Evolutionary conservation across 2,329 filamentous ascomycete species (phyloP), one percentile per base, ranked within the genome.

Genomic region (Aspergillus puulaauensis): DNA sequence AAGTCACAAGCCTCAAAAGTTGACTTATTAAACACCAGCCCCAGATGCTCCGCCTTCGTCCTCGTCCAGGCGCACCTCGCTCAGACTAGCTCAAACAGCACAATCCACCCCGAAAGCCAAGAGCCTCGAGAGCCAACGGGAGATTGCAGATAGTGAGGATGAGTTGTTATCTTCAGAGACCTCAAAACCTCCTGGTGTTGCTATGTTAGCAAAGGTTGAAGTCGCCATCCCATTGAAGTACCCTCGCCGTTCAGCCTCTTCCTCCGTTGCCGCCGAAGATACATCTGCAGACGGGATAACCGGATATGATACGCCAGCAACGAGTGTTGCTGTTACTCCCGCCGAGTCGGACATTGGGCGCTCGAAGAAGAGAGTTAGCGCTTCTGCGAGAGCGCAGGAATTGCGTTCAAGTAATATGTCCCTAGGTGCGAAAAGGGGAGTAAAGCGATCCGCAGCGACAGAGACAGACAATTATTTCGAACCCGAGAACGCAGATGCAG

Each of bases 291-390:
- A 78, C 54, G 75, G 76, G 6, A 81, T 76, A 11, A 76, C 77
- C 39, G 82, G 79, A 17, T 83, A 82, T 65, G 85, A 84, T 58
- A 89, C 87, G 3, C 86, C 86, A 4, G 82, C 78, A 39, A 89
- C 87, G 19, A 87, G 84, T 70, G 77, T 80, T 54, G 75, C 78
- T 47, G 78, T 76, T 17, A 87, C 85, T 9, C 85, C 84, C 4
- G 79, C 76, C 21, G 75, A 77, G 23, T 78, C 78, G 14, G 69
- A 73, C 50, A 66, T 66, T 27, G 69, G 62, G 19, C 58, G 56
- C 12, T 46, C 65, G 59, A 68, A 60, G 33, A 68, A 66, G 40
- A 67, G 73, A 31, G 67, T 80, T n/a, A 76, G 73, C 63, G 77
- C 80, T 23, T 74, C 78, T 11, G 74, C 75, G 43, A 78, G 79